Evolutionary conservation across 2,329 filamentous ascomycete genomes (phyloP), one percentile per base, ranked within the genome.

Genomic region (Monosporascus cannonballus): DNA sequence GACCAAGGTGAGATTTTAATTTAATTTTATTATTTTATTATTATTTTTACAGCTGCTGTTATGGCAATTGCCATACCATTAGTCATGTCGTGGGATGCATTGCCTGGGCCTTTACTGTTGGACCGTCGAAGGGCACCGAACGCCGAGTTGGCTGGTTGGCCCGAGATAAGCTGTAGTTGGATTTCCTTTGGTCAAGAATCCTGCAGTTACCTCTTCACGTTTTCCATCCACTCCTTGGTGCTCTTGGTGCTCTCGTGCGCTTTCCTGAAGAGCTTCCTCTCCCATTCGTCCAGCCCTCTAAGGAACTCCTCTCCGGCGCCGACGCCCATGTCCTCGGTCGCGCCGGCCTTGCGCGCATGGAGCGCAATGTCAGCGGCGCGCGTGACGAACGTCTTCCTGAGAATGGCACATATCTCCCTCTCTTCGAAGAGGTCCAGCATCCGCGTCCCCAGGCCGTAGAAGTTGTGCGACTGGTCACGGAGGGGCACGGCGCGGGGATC

Each of bases 371-470:
- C 90, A 2, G 83, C 80, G 1, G 91, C 89, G 47, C 94, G 79
- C 48, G 82, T 79, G 59, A 92, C 90, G 71, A 95, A 97, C 0
- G 90, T 91, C 74, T 87, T 78, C 52, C 81, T 78, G 60, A 93
- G 69, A 20, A 94, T 83, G 58, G 89, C 81, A 52, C 90, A 89
- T 52, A 96, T 85, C 54, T 83, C 81, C 45, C 69, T 68, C 69
- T 96, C 92, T 53, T 96, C 92, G 56, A 96, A 96, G 0, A 99
- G 72, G 54, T 96, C 92, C 56, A 97, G 76, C 71, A 96, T 91
- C 49, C 90, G 82, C 45, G 89, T 86, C 3, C 89, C 90, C 4
- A 97, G 79, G 24, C 83, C 85, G 73, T 96, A 97, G 63, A 96
- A 96, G 69, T 96, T 88, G 37, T 87, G 85, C 55, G 89, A 89